Conservation (phyloP, 208 protist species). For the Crithidia thermophila region DNA sequence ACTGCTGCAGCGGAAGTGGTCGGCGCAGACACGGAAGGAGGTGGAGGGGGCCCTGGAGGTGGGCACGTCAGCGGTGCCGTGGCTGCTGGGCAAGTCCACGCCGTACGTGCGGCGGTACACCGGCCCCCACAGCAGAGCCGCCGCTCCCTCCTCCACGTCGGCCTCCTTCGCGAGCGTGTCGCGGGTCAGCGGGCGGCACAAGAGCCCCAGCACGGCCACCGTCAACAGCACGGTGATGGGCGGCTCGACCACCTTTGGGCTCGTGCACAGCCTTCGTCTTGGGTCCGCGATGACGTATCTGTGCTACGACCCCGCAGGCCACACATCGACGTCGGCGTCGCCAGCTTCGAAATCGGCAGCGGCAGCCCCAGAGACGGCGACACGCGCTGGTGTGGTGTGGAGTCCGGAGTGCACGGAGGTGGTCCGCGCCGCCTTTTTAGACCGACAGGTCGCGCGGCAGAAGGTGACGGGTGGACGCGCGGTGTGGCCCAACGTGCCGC, state of each 20-base stretch:
- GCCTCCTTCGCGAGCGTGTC: not conserved
- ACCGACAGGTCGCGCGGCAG: constrained; percentile 24
- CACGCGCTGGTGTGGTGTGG: constrained; percentile 10
- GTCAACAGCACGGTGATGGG: not conserved
- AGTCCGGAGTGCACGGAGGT: constrained; percentile 37
- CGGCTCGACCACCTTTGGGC: not conserved
- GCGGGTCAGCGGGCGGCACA: not conserved
- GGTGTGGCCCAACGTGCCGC: constrained; percentile 31
- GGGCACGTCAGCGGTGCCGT: constrained; percentile 21
- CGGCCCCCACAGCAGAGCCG: too few relatives aligned
- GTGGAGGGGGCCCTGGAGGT: constrained; percentile 19
- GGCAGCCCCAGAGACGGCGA: not conserved
- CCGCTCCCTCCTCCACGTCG: not conserved
- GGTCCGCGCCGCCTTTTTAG: constrained; percentile 35
- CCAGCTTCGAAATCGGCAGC: not conserved
- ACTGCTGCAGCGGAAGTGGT: constrained; percentile 1
- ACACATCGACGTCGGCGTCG: not conserved
- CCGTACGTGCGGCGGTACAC: constrained; percentile 10
- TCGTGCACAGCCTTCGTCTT: not conserved
- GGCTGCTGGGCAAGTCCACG: constrained; percentile 24
- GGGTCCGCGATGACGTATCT: not conserved
- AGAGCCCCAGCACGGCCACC: not conserved
- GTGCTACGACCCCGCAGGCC: constrained; percentile 4
- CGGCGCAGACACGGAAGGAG: constrained; percentile 7
- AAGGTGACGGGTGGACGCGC: constrained; percentile 17